Base-by-base conservation (phyloP, 192 early-diverging fungal genomes). In the Gryganskiella cystojenkinii region DNA sequence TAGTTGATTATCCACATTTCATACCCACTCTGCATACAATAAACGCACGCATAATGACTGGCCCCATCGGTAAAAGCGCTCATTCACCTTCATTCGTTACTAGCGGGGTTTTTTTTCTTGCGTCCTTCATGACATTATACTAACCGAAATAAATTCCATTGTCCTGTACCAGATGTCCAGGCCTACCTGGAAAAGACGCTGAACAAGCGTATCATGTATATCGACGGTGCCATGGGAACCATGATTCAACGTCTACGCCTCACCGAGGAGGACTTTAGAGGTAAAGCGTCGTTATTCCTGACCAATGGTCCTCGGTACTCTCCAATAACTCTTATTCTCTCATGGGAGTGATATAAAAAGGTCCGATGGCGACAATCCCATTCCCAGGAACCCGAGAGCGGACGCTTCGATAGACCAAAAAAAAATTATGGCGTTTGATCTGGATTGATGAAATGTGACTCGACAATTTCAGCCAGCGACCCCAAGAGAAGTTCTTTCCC, bases 171-270 rank as follows among this genome's bases (percentile, higher is more conserved):
- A 79, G 83, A 88, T 81, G 61, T 85, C 42, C 67, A 80, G 63
- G 85, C 84, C 59, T 95, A 95, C 71, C 88, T 98, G 34, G 86
- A 89, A 56, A 75, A 89, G 69, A 91, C 91, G 28, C 83, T 97
- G 55, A 82, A 81, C 61, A 85, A 93, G 84, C 87, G 95, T 58
- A 97, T 98, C 82, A 95, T 98, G 92, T 96, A 93, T 85, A 89
- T 98, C 51, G 96, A 98, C 78, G 96, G 96, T 56, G 95, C 92
- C n/a, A 97, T 98, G 96, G 95, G 95, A 49, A 94, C 93, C 43
- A 87, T 94, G 90, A 92, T 98, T 70, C 96, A 98, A 71, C 82
- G 89, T 35, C 88, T 94, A 55, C 84, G 85, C 24, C 88, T 98
- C 15, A 82, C 86, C 20, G 96, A 98, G 80, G 87, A 84, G 11